A percentile compares a stretch with the other conserved stretches of the same genome.
Conservation (phyloP, 2,329 filamentous ascomycete genomes). For the Alternaria sp. region DNA sequence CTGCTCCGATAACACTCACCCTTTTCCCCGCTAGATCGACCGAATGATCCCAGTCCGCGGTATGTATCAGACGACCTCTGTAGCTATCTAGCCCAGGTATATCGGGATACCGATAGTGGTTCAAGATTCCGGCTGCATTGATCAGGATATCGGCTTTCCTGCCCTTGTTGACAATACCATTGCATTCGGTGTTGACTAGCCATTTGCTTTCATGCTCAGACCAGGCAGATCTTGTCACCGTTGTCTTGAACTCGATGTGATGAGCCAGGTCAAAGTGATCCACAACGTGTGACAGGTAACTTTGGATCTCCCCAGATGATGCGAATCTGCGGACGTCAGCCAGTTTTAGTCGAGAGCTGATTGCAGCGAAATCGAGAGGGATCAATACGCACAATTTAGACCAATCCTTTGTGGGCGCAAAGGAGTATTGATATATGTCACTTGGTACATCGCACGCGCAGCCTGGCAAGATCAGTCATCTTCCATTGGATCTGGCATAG, state of each 20-base stretch:
- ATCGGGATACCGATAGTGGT: not conserved
- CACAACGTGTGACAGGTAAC: not conserved
- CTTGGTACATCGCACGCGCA: not conserved
- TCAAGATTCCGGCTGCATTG: slow-evolving; percentile 4
- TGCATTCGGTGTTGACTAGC: not conserved
- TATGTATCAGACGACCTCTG: slow-evolving; percentile 1
- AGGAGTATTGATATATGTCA: not conserved
- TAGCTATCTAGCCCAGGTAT: not conserved
- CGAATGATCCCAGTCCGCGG: slow-evolving; percentile 3
- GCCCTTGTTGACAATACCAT: not conserved
- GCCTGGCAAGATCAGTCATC: not conserved
- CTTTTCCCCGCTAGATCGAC: slow-evolving; percentile 32
- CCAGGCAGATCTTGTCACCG: not conserved
- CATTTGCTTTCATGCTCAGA: not conserved
- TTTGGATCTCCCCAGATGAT: not conserved
- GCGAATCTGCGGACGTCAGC: not conserved
- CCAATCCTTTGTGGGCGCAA: not conserved
- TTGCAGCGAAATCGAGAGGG: not conserved
- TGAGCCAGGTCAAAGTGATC: not conserved
- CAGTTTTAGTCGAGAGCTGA: not conserved
- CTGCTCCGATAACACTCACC: slow-evolving; percentile 44
- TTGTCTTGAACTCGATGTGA: not conserved
- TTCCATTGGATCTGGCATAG: not conserved
- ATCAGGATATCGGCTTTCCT: slow-evolving; percentile 3
- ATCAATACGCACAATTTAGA: not conserved